Evolutionary conservation across 495 filamentous ascomycete species (phyloP).

Genomic region (Daldinia childiae): DNA sequence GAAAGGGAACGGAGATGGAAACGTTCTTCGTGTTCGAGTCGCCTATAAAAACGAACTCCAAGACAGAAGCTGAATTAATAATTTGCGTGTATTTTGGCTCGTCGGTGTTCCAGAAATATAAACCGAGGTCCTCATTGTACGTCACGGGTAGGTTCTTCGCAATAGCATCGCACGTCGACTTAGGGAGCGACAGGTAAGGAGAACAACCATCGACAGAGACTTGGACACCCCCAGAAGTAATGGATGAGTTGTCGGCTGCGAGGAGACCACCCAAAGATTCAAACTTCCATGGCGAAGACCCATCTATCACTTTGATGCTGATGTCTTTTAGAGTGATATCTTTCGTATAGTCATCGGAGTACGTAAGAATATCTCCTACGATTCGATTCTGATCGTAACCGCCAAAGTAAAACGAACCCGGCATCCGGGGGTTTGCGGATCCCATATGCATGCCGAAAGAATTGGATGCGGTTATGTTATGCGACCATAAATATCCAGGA

Average conservation of each 20-base stretch:
- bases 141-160: constrained; percentile 57
- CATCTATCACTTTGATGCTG: constrained; percentile 52
- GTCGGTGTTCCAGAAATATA: constrained; percentile 63
- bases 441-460: constrained; percentile 66
- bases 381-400: constrained; percentile 62
- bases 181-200: constrained; percentile 62
- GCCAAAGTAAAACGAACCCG: constrained; percentile 58
- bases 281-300: constrained; percentile 55
- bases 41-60: constrained; percentile 59
- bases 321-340: constrained; percentile 53
- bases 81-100: constrained; percentile 54
- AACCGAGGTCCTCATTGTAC: constrained; percentile 50
- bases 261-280: constrained; percentile 50
- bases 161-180: constrained; percentile 60
- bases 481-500: constrained; percentile 47
- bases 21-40: constrained; percentile 47
- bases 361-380: constrained; percentile 44
- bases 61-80: constrained; percentile 57
- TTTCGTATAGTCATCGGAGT: constrained; percentile 46
- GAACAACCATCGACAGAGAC: constrained; percentile 51
- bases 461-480: constrained; percentile 55
- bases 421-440: constrained; percentile 51
- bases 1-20: constrained; percentile 64
- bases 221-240: constrained; percentile 32
- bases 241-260: constrained; percentile 46